Conservation (phyloP, 805 yeast genomes). For the Hyphopichia homilentoma region DNA sequence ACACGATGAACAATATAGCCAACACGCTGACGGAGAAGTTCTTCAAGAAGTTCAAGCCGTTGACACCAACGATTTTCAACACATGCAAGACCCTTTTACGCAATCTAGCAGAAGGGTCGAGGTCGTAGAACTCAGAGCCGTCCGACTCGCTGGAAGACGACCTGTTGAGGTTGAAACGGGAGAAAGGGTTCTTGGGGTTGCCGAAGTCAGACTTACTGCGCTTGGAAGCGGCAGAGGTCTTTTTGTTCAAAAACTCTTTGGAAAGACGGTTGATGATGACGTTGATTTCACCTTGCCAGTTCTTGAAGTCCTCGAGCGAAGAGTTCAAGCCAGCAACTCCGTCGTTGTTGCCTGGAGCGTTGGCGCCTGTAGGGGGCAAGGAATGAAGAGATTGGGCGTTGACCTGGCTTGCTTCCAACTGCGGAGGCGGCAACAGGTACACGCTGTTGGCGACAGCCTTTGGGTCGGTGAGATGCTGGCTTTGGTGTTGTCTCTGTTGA, state of each 20-base stretch:
- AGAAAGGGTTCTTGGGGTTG: neutral
- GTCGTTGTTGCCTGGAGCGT: constrained; percentile 4
- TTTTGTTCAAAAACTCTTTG: constrained; percentile 27
- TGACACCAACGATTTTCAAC: constrained; percentile 24
- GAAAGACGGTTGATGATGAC: constrained; percentile 42
- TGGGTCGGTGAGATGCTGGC: constrained; percentile 5
- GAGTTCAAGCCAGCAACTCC: constrained; percentile 8
- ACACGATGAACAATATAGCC: constrained; percentile 35
- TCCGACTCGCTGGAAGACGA: constrained; percentile 9
- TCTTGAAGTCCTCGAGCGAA: constrained; percentile 39
- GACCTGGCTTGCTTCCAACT: no score
- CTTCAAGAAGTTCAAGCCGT: constrained; percentile 24
- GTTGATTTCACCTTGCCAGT: constrained; percentile 55
- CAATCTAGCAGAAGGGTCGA: constrained; percentile 16
- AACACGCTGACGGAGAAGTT: constrained; percentile 33
- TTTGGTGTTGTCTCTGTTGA: constrained; percentile 25
- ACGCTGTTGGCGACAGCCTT: constrained; percentile 13
- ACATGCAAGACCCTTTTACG: constrained; percentile 19
- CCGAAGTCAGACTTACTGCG: constrained; percentile 1
- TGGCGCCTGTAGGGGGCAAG: constrained; percentile 7
- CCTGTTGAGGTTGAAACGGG: no score
- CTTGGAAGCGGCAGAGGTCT: constrained; percentile 1
- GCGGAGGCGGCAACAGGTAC: constrained; percentile 15
- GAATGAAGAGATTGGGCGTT: constrained; percentile 9
- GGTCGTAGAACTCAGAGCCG: constrained; percentile 10